Conservation (phyloP, 345 rosid genomes). For the Boechera divaricarpa region DNA sequence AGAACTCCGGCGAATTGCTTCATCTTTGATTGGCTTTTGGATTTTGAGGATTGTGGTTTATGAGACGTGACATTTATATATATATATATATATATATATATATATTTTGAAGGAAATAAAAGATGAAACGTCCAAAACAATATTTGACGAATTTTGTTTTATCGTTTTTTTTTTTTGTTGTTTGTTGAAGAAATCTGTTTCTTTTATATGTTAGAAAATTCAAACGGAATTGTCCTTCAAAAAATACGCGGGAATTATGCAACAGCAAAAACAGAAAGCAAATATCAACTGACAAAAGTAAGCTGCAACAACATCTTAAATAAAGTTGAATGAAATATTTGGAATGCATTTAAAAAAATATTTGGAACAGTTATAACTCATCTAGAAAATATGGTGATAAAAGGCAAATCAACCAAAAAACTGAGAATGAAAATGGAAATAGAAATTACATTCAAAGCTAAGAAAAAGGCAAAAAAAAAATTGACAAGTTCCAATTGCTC, state of each 20-base stretch:
- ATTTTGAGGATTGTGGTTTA: not conserved
- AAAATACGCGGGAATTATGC: slow-evolving; percentile 26
- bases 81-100: too few relatives aligned
- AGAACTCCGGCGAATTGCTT: slow-evolving; percentile 31
- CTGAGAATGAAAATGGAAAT: not conserved
- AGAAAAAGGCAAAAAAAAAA: not conserved
- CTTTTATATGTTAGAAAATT: not conserved
- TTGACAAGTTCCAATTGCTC: not conserved
- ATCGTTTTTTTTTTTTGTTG: not conserved
- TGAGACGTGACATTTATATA: slow-evolving; percentile 28
- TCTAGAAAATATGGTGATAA: not conserved
- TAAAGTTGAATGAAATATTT: too few relatives aligned
- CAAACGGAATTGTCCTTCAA: not conserved
- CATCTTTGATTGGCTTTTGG: slow-evolving; percentile 27
- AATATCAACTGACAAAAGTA: not conserved
- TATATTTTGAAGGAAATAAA: not conserved
- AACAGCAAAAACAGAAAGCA: slow-evolving; percentile 21
- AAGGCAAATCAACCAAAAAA: not conserved
- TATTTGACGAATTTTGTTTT: slow-evolving; percentile 4
- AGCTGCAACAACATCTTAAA: too few relatives aligned
- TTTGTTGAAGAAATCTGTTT: not conserved
- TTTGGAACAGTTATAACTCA: not conserved
- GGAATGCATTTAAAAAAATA: not conserved
- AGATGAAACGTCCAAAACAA: slow-evolving; percentile 4
- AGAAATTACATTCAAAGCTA: not conserved